phyloP scores from a whole-genome alignment of 768 basidiomycete species.

The Arthromyces matolae region DNA sequence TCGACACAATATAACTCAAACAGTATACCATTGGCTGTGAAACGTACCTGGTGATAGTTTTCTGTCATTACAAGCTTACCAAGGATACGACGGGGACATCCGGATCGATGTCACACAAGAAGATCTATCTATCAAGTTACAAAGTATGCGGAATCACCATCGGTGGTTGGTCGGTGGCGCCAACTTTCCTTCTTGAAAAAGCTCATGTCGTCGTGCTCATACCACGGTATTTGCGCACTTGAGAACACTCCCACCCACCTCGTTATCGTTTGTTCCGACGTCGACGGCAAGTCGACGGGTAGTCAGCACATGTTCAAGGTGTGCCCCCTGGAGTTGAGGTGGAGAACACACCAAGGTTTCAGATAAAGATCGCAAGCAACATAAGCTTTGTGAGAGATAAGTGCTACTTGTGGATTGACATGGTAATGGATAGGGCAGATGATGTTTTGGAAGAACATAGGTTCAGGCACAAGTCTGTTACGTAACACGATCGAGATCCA shows the following conservation, averaged over 20 bases:
- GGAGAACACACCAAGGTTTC: background rate
- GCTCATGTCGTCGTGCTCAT: background rate
- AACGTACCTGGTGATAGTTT: no score
- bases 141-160: background rate
- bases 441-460: background rate
- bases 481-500: slow-evolving; percentile 15
- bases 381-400: background rate
- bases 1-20: no score
- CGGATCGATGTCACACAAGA: background rate
- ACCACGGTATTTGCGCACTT: background rate
- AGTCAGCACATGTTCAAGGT: background rate
- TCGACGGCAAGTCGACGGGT: background rate
- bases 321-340: background rate
- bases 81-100: background rate
- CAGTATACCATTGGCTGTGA: no score
- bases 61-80: no score
- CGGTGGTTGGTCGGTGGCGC: background rate
- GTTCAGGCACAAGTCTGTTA: slow-evolving; percentile 12
- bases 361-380: background rate
- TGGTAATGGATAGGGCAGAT: background rate
- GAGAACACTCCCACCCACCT: background rate
- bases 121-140: background rate
- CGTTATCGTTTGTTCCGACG: background rate
- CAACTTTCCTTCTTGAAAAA: background rate
- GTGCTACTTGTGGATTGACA: slow-evolving; percentile 2